Conservation (phyloP, 768 basidiomycete genomes). For the Leucocoprinus sp. region DNA sequence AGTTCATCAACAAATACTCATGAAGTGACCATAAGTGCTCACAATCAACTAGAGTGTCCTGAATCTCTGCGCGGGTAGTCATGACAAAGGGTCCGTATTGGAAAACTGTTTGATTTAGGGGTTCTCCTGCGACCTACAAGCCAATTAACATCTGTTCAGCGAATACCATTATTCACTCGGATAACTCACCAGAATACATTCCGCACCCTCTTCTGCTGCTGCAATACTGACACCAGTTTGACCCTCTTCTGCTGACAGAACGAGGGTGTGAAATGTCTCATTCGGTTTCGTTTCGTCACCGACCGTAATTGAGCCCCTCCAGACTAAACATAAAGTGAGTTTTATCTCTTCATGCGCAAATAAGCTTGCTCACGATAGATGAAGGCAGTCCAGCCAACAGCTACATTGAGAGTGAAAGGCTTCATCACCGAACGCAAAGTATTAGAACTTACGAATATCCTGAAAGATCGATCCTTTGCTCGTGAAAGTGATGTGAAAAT, state of each 20-base stretch:
- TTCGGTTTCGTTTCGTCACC: constrained; percentile 42
- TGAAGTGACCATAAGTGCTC: constrained; percentile 17
- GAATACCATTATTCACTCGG: constrained; percentile 1
- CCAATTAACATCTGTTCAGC: too few species aligned
- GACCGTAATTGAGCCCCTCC: constrained; percentile 60
- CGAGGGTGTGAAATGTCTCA: constrained; percentile 68
- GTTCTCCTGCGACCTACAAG: constrained; percentile 71
- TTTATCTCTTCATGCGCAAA: not conserved
- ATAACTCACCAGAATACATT: constrained; percentile 60
- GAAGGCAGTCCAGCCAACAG: constrained; percentile 85
- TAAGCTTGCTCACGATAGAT: constrained; percentile 55
- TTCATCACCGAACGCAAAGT: not conserved
- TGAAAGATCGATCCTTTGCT: constrained; percentile 68
- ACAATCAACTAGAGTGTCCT: constrained; percentile 79
- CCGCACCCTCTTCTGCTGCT: constrained; percentile 51
- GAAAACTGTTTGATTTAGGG: constrained; percentile 79
- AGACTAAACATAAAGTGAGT: constrained; percentile 29
- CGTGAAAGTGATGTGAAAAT: constrained; percentile 69
- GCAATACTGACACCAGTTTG: constrained; percentile 66
- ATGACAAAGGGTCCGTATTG: constrained; percentile 89
- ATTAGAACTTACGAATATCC: constrained; percentile 54
- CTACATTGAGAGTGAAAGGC: constrained; percentile 27
- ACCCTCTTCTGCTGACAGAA: constrained; percentile 52
- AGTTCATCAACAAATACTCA: constrained; percentile 7
- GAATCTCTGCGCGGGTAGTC: constrained; percentile 72